Evolutionary conservation across 1,284 basidiomycete species (phyloP).

Genomic region (Phellinidium pouzarii): DNA sequence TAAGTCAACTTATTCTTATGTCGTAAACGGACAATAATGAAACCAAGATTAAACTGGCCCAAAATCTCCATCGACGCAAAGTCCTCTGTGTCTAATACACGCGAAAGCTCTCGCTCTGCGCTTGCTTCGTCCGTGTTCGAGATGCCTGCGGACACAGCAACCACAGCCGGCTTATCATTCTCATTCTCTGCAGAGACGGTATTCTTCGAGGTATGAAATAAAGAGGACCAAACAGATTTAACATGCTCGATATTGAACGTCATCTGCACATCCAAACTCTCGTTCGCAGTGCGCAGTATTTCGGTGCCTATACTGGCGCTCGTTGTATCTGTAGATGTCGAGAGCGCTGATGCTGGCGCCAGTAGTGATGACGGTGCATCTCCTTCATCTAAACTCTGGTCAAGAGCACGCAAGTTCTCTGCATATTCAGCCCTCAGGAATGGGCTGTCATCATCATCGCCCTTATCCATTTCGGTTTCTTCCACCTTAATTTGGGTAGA

Average conservation of each 20-base stretch:
- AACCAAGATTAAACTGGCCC: constrained; percentile 96
- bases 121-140: constrained; percentile 47
- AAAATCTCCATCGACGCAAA: constrained; percentile 81
- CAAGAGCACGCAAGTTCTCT: background rate
- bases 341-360: background rate
- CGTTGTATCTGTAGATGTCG: constrained; percentile 19
- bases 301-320: constrained; percentile 31
- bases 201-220: background rate
- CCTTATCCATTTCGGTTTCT: constrained; percentile 26
- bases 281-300: constrained; percentile 35
- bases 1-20: constrained; percentile 21
- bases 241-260: constrained; percentile 35
- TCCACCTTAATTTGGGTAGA: constrained; percentile 12
- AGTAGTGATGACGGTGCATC: background rate
- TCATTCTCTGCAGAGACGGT: background rate
- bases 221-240: background rate
- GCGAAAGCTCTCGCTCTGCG: constrained; percentile 71
- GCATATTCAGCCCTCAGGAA: constrained; percentile 17
- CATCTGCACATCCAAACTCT: constrained; percentile 34
- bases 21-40: constrained; percentile 79
- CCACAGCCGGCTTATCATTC: constrained; percentile 33
- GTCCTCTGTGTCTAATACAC: constrained; percentile 85
- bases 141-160: constrained; percentile 34
- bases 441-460: constrained; percentile 24
- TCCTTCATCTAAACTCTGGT: constrained; percentile 4